Evolutionary conservation across 371 early-diverging fungal genomes (phyloP), one percentile per base, ranked within the genome.

Genomic region (Mucor lusitanicus): DNA sequence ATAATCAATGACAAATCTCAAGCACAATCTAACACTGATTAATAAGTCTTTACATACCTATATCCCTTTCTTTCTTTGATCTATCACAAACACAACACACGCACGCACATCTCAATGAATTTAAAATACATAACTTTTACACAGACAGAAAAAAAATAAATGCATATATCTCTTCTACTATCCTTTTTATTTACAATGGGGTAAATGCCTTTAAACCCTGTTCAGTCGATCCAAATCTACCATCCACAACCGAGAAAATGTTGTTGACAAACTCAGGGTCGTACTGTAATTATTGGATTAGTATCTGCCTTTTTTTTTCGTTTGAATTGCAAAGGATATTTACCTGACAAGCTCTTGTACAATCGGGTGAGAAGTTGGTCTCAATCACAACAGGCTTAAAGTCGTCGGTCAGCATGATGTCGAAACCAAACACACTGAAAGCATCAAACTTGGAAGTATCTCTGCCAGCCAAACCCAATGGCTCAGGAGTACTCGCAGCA

Each of bases 241-340:
- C 72, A 50, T 86, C 85, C 39, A 84, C 75, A 12, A 83, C 73
- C 3, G 80, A 76, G 60, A 85, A 78, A 37, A 85, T 78, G 53
- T 84, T 84, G 67, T 85, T 87, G 63, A 85, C 77, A 73, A 85
- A 85, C 6, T 87, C 78, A 28, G 85, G 76, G 42, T 87, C 87
- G 64, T 84, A 83, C 71, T 73, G 33, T 33, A 1, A 33, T 44
- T n/a, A 59, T 61, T 54, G 27, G 6, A 59, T 63, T 58, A 35
- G 54, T 56, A 61, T 32, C 19, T 13, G 50, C 58, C 11, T 42
- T 64, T 35, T 59, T 37, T 12, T 6, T 3, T 30, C 30, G n/a
- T n/a, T n/a, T n/a, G n/a, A n/a, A n/a, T n/a, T n/a, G n/a, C n/a
- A n/a, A n/a, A n/a, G n/a, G n/a, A n/a, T 27, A 21, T 46, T 68